Evolutionary conservation across 1,284 basidiomycete genomes (phyloP).

Genomic region (Amylostereum areolatum): DNA sequence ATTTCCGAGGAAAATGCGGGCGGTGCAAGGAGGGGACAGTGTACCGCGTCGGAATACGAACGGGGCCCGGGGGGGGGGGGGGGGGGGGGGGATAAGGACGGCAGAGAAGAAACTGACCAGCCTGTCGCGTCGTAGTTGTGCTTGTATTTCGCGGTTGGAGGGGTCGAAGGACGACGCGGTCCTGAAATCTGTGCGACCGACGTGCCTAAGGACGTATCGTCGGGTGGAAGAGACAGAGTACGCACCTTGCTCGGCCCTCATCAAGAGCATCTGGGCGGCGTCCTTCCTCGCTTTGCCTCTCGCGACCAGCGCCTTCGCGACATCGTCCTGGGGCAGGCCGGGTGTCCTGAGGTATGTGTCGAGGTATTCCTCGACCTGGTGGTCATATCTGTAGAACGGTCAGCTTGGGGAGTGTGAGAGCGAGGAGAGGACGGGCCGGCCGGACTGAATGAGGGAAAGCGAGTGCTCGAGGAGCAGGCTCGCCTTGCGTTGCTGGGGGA

Average conservation of each 20-base stretch:
- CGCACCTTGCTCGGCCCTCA: slow-evolving; percentile 52
- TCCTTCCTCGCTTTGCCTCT: slow-evolving; percentile 51
- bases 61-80: too few relatives aligned
- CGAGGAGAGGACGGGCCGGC: slow-evolving; percentile 24
- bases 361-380: slow-evolving; percentile 55
- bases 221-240: slow-evolving; percentile 5
- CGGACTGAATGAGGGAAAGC: slow-evolving; percentile 46
- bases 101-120: slow-evolving; percentile 27
- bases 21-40: too few relatives aligned
- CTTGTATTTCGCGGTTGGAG: slow-evolving; percentile 45
- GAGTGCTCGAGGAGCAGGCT: slow-evolving; percentile 55
- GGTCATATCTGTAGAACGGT: slow-evolving; percentile 41
- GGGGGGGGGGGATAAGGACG: background rate
- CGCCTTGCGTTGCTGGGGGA: slow-evolving; percentile 45
- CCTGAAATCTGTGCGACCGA: slow-evolving; percentile 42
- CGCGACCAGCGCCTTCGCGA: slow-evolving; percentile 48
- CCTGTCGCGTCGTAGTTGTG: slow-evolving; percentile 40
- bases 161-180: slow-evolving; percentile 53
- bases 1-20: too few relatives aligned
- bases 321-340: slow-evolving; percentile 41
- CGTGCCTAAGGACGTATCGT: background rate
- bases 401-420: background rate
- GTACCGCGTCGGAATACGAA: too few relatives aligned
- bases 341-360: slow-evolving; percentile 61
- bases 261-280: slow-evolving; percentile 46